phyloP scores from a whole-genome alignment of 2,329 filamentous ascomycete genomes.

The Dichotomopilus funicola region DNA sequence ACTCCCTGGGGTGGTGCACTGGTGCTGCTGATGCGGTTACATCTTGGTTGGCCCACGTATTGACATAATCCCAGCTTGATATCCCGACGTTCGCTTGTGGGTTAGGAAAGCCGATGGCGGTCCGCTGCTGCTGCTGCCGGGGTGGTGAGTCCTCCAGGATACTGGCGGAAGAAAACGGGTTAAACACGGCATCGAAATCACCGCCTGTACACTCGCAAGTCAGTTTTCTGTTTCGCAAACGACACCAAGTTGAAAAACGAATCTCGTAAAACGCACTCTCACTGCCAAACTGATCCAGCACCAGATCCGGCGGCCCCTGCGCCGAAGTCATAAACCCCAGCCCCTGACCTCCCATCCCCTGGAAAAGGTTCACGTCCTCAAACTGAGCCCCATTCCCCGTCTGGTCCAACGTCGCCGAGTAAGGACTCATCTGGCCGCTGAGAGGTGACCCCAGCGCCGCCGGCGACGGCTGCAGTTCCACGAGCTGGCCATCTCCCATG shows the following conservation, averaged over 20 bases:
- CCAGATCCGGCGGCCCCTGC: constrained; percentile 26
- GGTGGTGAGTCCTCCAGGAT: constrained; percentile 14
- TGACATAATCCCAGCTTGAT: constrained; percentile 37
- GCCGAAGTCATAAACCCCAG: constrained; percentile 22
- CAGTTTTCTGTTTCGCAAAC: too few species aligned
- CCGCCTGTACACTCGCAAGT: too few species aligned
- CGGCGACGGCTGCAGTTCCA: constrained; percentile 30
- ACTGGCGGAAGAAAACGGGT: constrained; percentile 4
- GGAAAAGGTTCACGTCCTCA: constrained; percentile 30
- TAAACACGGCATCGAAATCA: constrained; percentile 9
- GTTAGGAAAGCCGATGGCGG: constrained; percentile 27
- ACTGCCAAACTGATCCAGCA: constrained; percentile 25
- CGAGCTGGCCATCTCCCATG: constrained; percentile 32
- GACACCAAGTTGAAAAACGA: too few species aligned
- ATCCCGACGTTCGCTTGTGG: too few species aligned
- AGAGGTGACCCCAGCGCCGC: constrained; percentile 40
- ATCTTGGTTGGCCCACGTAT: constrained; percentile 21
- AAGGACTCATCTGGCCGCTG: constrained; percentile 29
- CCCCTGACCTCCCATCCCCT: constrained; percentile 14
- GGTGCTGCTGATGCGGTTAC: neutral
- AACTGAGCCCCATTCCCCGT: constrained; percentile 27
- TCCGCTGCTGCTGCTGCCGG: constrained; percentile 31
- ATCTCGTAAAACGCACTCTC: constrained; percentile 14
- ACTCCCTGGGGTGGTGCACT: neutral
- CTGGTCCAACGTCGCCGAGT: constrained; percentile 22